Base-by-base conservation (phyloP, 78 protist species). In the Dictyostelium intermedium region DNA sequence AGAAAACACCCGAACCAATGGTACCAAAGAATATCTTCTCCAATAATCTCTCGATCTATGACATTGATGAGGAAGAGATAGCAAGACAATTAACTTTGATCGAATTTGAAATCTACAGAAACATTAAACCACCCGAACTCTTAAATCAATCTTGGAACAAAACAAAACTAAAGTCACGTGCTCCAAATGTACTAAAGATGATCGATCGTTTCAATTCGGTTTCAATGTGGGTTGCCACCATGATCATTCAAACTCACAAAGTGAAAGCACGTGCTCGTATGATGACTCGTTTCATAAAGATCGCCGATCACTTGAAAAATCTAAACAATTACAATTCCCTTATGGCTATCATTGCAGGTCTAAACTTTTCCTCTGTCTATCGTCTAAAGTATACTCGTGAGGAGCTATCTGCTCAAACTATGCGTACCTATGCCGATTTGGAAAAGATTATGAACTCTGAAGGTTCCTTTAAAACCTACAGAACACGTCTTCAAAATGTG, bases 71-170 rank as follows among this genome's bases (percentile, higher is more conserved):
- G 30, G 96, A 87, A 16, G 97, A 96, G n/a, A 79, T 96, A 27
- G 97, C 97, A 8, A 9, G 89, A 47, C 97, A 96, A 74, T n/a
- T 96, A 37, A 89, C 96, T 6, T 79, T 92, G 9, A 92, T 92
- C 60, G 97, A 96, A 63, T 96, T 91, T 84, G 93, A 86, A 66
- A 72, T 96, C 47, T 96, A 74, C 50, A 87, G 78, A 27, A 60
- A 81, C 77, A 96, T 96, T 61, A 91, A 96, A 77, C 95, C 97
- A 66, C 91, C 96, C 47, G 98, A 96, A 86, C 85, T 96, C 9
- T 66, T 95, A 20, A 96, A 96, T 25, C 98, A 95, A 53, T 61
- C 92, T 2, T 96, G 98, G 98, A 96, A 93, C 41, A 93, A 94
- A 82, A 30, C 94, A 35, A 94, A 95, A 41, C 16, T 82, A 32